Percentiles rank a stretch among this genome's conserved stretches.
phyloP scores from a whole-genome alignment of 2,329 filamentous ascomycete species.

The Xylariaceae sp. region DNA sequence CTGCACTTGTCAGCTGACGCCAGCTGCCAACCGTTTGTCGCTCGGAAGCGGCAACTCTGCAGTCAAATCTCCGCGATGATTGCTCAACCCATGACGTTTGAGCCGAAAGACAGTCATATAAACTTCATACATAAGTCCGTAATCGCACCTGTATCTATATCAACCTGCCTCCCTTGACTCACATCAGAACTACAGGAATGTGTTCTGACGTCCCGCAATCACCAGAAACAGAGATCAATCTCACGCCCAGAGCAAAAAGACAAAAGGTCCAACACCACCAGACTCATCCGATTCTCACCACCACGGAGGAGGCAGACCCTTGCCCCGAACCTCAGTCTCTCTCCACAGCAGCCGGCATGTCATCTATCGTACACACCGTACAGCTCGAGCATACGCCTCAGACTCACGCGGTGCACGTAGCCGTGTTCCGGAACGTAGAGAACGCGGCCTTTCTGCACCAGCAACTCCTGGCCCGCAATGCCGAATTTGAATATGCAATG shows the following conservation, averaged over 20 bases:
- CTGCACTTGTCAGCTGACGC: too few relatives aligned
- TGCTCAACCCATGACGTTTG: too few relatives aligned
- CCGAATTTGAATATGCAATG: slow-evolving; percentile 87
- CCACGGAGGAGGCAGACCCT: background rate
- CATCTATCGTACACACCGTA: slow-evolving; percentile 53
- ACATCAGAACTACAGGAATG: slow-evolving; percentile 1
- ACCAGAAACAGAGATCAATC: background rate
- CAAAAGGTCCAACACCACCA: slow-evolving; percentile 14
- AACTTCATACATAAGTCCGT: too few relatives aligned
- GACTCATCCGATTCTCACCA: background rate
- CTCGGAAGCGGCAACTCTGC: too few relatives aligned
- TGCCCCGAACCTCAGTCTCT: background rate
- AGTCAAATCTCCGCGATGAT: too few relatives aligned
- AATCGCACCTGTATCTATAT: background rate
- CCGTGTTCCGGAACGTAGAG: slow-evolving; percentile 67
- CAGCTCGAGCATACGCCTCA: slow-evolving; percentile 69
- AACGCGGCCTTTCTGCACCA: slow-evolving; percentile 75
- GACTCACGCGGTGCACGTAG: slow-evolving; percentile 63
- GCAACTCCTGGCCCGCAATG: slow-evolving; percentile 79
- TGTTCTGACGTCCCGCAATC: background rate
- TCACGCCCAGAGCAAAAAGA: slow-evolving; percentile 5
- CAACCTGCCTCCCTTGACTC: background rate
- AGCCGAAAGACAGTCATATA: too few relatives aligned
- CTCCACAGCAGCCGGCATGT: background rate
- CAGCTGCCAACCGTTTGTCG: too few relatives aligned